A percentile compares a stretch with the other conserved stretches of the same genome.
These are phyloP conservation scores for Populus davidiana DNA, from an alignment of 345 rosid species.

Conservation along the genomic window DNA sequence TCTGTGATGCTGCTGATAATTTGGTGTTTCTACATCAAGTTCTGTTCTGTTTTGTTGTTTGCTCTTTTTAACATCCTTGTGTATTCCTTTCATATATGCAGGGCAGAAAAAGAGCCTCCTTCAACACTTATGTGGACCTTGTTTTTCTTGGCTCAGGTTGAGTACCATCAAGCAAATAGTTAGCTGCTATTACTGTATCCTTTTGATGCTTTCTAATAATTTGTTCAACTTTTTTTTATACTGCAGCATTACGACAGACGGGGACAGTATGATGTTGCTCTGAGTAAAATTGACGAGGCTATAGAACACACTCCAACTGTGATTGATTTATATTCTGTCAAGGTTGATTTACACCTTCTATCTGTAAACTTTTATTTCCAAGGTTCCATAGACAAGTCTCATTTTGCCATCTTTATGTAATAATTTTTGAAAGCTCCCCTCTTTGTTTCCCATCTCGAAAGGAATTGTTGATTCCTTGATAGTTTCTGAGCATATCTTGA, in stretches of 20 bases:
- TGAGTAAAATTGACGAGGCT: constrained; percentile 84
- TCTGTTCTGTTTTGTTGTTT: background rate
- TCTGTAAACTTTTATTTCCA: background rate
- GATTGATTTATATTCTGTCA: constrained; percentile 86
- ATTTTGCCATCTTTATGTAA: background rate
- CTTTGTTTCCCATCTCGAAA: background rate
- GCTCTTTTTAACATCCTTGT: constrained; percentile 7
- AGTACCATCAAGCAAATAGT: background rate
- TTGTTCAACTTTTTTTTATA: constrained; percentile 13
- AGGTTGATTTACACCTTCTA: constrained; percentile 48
- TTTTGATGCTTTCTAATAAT: constrained; percentile 8
- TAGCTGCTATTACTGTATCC: constrained; percentile 2
- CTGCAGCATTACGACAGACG: constrained; percentile 97
- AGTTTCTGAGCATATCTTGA: background rate
- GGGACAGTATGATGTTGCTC: constrained; percentile 71
- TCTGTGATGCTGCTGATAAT: background rate
- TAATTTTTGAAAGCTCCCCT: background rate
- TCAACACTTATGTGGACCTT: constrained; percentile 90
- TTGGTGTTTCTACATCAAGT: background rate
- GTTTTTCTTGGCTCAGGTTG: constrained; percentile 96
- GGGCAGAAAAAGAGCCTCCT: constrained; percentile 87
- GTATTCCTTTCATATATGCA: constrained; percentile 34
- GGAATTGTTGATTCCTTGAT: background rate
- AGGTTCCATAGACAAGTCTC: background rate
- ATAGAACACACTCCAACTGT: constrained; percentile 94